phyloP scores from a whole-genome alignment of 495 filamentous ascomycete species.

The Tuber umbilicatum region DNA sequence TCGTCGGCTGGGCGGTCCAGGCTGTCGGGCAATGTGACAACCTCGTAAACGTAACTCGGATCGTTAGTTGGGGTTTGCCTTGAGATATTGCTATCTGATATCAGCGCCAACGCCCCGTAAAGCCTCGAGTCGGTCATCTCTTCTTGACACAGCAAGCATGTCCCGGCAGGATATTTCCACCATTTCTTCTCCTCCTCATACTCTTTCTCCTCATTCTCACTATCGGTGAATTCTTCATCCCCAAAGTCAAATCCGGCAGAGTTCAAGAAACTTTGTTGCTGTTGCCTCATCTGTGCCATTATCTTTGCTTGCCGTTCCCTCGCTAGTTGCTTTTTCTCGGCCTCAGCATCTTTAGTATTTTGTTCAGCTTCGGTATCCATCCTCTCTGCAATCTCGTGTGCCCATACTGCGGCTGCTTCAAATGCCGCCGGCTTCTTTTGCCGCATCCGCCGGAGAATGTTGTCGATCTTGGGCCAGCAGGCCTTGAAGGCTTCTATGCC shows the following conservation, averaged over 20 bases:
- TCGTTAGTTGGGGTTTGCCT: slow-evolving; percentile 78
- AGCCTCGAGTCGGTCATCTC: slow-evolving; percentile 82
- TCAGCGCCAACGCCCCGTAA: slow-evolving; percentile 84
- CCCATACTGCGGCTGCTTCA: slow-evolving; percentile 51
- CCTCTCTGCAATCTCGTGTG: slow-evolving; percentile 32
- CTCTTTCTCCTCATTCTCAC: slow-evolving; percentile 59
- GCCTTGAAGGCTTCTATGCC: slow-evolving; percentile 65
- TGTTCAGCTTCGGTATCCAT: slow-evolving; percentile 43
- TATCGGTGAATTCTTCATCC: slow-evolving; percentile 74
- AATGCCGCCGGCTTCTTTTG: slow-evolving; percentile 69
- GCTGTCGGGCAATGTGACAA: slow-evolving; percentile 63
- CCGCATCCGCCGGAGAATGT: slow-evolving; percentile 79
- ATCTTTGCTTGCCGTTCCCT: slow-evolving; percentile 81
- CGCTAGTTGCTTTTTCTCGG: slow-evolving; percentile 80
- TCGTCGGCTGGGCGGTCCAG: slow-evolving; percentile 75
- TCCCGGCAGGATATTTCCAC: slow-evolving; percentile 91
- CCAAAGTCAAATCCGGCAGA: slow-evolving; percentile 55
- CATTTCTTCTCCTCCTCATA: slow-evolving; percentile 58
- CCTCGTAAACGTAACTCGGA: slow-evolving; percentile 77
- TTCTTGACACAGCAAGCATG: slow-evolving; percentile 94
- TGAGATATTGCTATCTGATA: slow-evolving; percentile 80
- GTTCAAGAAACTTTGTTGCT: slow-evolving; percentile 88
- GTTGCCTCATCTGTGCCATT: slow-evolving; percentile 95
- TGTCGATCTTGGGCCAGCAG: slow-evolving; percentile 74
- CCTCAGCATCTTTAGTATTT: slow-evolving; percentile 52